Base-by-base conservation (phyloP, 352 stramenopile genomes). In the Globisporangium takayamanum region DNA sequence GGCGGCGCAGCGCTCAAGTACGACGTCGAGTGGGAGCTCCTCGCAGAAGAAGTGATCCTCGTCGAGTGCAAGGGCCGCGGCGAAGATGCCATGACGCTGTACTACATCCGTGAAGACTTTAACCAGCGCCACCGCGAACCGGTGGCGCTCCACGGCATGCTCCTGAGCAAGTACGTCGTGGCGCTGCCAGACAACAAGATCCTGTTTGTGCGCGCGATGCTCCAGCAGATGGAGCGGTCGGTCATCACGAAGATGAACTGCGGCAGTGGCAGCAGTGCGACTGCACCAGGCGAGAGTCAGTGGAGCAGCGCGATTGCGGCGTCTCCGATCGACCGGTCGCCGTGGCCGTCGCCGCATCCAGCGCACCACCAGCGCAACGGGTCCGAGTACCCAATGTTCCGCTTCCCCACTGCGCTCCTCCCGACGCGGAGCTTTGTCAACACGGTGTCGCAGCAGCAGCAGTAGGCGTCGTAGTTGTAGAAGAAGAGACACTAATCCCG, bases 221-320 rank as follows among this genome's bases (percentile, higher is more conserved):
- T 95, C 25, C 84, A 95, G 60, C 86, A 94, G 58, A 84, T 91
- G 55, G 84, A 94, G 55, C 80, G 80, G 2, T 87, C 80, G 39
- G 60, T 89, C 36, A 69, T 89, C 11, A 85, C 83, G 2, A 84
- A 87, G 58, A 80, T 78, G 65, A 76, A 83, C 55, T 73, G 66
- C 33, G 20, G 39, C 28, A 45, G 55, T 22, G 56, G 59, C 28
- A 11, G 22, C 41, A 12, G 52, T 41, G 11, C 28, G 41, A 20
- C 44, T 18, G 18, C 7, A 28, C 16, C 18, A 10, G 16, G 41
- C n/a, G 44, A 49, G 44, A 49, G 20, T 20, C 44, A 33, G 49
- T 55, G 56, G 2, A 22, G 46, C 25, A 68, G 68, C 33, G 44
- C 76, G 10, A 55, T 75, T 33, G 70, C 70, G 30, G 60, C 76